These are phyloP conservation scores for Dictyophora rubrovolvata DNA, from an alignment of 768 basidiomycete genomes.

Conservation along the genomic window DNA sequence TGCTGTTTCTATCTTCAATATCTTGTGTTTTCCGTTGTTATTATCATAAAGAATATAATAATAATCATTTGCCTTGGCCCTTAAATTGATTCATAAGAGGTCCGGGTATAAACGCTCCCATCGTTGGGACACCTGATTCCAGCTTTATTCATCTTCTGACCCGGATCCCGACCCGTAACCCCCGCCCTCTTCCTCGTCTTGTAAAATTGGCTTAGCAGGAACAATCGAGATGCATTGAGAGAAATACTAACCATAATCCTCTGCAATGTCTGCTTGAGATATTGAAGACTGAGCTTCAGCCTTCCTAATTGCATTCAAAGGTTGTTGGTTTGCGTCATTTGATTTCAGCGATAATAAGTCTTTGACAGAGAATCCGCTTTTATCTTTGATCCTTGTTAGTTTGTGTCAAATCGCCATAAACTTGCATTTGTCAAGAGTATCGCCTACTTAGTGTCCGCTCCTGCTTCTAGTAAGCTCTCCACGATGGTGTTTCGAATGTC, in stretches of 20 bases:
- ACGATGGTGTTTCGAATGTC: constrained; percentile 47
- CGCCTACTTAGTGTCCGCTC: constrained; percentile 58
- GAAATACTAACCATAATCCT: constrained; percentile 29
- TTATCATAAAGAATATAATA: no score
- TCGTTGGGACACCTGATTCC: no score
- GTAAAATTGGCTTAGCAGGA: constrained; percentile 4
- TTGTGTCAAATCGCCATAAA: background rate
- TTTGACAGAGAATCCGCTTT: constrained; percentile 44
- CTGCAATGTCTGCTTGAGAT: constrained; percentile 52
- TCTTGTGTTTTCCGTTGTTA: no score
- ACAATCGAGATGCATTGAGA: background rate
- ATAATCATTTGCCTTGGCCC: no score
- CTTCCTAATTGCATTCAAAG: constrained; percentile 41
- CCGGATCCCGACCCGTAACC: constrained; percentile 22
- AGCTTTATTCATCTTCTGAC: constrained; percentile 23
- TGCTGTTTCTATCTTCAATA: no score
- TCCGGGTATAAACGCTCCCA: no score
- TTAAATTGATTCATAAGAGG: no score
- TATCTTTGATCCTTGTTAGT: constrained; percentile 54
- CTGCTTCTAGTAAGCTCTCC: constrained; percentile 64
- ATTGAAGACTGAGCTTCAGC: constrained; percentile 42
- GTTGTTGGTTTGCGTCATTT: constrained; percentile 36
- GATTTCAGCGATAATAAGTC: constrained; percentile 37
- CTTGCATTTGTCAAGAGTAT: background rate
- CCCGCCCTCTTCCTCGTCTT: constrained; percentile 18